Percentiles rank a stretch among this genome's conserved stretches.
Conservation (phyloP, 2,329 filamentous ascomycete genomes). For the Xylaria sp. region DNA sequence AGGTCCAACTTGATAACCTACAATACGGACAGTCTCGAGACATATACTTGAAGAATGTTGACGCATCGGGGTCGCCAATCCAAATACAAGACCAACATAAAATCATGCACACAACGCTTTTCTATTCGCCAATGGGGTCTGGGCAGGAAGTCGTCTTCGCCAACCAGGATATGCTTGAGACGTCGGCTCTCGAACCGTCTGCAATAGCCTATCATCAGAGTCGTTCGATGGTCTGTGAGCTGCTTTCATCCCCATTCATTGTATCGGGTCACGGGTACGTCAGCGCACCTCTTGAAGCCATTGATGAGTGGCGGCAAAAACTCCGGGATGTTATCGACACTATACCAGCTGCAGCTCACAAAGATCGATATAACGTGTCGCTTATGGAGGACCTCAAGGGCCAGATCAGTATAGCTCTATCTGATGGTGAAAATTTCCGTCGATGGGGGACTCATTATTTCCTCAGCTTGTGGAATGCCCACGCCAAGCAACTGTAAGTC, state of each 20-base stretch:
- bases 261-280: constrained; percentile 47
- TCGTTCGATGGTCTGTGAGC: constrained; percentile 55
- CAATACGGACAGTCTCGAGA: constrained; percentile 67
- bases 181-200: constrained; percentile 36
- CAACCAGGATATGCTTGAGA: constrained; percentile 29
- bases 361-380: constrained; percentile 50
- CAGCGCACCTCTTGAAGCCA: not conserved
- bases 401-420: constrained; percentile 57
- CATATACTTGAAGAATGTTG: constrained; percentile 50
- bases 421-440: constrained; percentile 44
- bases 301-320: constrained; percentile 16
- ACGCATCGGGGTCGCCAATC: constrained; percentile 17
- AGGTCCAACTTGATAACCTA: constrained; percentile 55
- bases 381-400: constrained; percentile 59
- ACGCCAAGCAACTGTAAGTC: constrained; percentile 55
- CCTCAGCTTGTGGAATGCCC: constrained; percentile 60
- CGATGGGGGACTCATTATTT: constrained; percentile 66
- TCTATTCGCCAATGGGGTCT: constrained; percentile 40
- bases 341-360: constrained; percentile 43
- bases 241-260: constrained; percentile 53
- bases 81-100: constrained; percentile 23
- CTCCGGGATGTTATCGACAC: constrained; percentile 42
- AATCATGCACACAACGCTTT: constrained; percentile 44
- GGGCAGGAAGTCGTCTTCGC: constrained; percentile 1
- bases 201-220: constrained; percentile 59